phyloP scores from a whole-genome alignment of 257 asterid genomes.

The Solanum pimpinellifolium region DNA sequence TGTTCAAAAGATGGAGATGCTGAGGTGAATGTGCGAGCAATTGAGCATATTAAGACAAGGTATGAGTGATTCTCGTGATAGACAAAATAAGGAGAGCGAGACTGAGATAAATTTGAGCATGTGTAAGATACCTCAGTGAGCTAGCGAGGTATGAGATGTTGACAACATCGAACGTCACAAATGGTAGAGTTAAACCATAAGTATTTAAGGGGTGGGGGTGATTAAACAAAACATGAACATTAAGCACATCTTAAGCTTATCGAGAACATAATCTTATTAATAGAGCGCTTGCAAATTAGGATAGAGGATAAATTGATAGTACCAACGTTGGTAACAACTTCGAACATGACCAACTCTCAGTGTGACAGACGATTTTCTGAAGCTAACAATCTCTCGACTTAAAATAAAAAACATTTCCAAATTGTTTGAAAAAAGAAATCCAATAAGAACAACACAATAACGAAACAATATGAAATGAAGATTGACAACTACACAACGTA shows the following conservation, averaged over 20 bases:
- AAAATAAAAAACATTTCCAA: neutral
- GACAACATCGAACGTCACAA: neutral
- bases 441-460: no score
- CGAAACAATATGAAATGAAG: neutral
- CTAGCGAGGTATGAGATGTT: neutral
- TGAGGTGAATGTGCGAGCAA: neutral
- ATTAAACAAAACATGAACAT: neutral
- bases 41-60: neutral
- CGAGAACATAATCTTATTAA: neutral
- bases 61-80: neutral
- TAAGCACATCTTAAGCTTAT: neutral
- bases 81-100: neutral
- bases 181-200: neutral
- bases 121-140: neutral
- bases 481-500: neutral
- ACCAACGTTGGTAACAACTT: neutral
- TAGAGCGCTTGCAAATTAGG: neutral
- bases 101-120: neutral
- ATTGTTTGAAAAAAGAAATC: no score
- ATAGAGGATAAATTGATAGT: neutral
- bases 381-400: neutral
- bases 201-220: neutral
- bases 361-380: neutral
- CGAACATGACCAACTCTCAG: neutral
- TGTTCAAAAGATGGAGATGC: neutral